Conservation (phyloP, 177 flowering plant genomes). For the Vitis hybrid region DNA sequence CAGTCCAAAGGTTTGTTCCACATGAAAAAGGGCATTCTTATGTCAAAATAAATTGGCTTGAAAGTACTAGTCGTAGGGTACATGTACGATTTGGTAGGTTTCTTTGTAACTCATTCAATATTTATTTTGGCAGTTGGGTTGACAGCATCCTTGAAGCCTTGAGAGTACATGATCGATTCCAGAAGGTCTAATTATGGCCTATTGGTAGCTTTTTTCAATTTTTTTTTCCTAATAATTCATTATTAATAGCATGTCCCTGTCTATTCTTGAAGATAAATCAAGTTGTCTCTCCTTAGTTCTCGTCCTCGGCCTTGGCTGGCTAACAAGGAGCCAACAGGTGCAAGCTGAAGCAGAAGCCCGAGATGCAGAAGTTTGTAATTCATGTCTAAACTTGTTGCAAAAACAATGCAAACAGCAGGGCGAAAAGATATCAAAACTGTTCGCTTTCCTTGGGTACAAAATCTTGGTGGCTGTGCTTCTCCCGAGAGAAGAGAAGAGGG, state of each 20-base stretch:
- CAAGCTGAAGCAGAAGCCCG: conserved; percentile 1
- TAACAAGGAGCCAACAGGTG: neutral
- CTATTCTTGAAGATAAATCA: neutral
- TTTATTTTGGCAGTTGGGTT: conserved; percentile 66
- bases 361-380: neutral
- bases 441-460: neutral
- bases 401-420: conserved; percentile 1
- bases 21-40: too few relatives aligned
- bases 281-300: conserved; percentile 4
- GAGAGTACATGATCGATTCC: conserved; percentile 39
- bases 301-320: conserved; percentile 3
- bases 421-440: neutral
- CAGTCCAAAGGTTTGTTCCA: too few relatives aligned
- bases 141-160: conserved; percentile 81
- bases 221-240: neutral
- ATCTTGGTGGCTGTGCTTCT: conserved; percentile 3
- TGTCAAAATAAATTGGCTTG: too few relatives aligned
- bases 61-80: too few relatives aligned
- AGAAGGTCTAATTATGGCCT: conserved; percentile 22
- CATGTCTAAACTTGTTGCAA: neutral
- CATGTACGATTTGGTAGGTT: neutral
- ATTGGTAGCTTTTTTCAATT: neutral
- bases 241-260: neutral
- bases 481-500: conserved; percentile 6
- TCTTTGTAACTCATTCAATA: neutral